Evolutionary conservation across 345 rosid genomes (phyloP), one percentile per base, ranked within the genome.

Genomic region (Capsella bursapastoris): DNA sequence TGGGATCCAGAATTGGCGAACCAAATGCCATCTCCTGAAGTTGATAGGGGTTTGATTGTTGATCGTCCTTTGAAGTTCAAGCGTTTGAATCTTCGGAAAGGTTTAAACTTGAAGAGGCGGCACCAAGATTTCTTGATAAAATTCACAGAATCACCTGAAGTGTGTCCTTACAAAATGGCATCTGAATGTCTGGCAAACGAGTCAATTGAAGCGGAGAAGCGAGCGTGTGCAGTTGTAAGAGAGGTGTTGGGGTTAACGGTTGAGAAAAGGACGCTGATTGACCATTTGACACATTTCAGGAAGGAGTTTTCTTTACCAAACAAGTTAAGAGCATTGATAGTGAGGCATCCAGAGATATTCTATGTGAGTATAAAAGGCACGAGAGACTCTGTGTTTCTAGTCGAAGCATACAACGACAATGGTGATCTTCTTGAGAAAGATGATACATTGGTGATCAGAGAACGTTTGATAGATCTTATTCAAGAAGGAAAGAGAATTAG

Each of bases 281-380:
- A 93, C 55, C 96, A 93, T 72, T 77, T 93, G 83, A 89, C 97
- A 13, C 97, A 89, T 80, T 90, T 93, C 77, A 84, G 98, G 82
- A 88, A 89, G 43, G 98, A 93, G 56, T 89, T 89, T 47, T 82
- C 82, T 18, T 82, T 93, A 2, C 80, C 97, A 9, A 90, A 90
- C 63, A 86, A 89, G 84, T 57, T 89, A 82, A 84, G 93, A 82
- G 84, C 82, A 1, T 76, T 93, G 94, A 74, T 90, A 34, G 71
- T 85, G 61, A 86, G 98, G 71, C 98, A 90, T 73, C 97, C 96
- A 2, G 97, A 90, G 71, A 65, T 93, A 53, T 90, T 93, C 80
- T 93, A 93, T 32, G 86, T 89, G 40, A 90, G 97, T 65, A 45
- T 88, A 79, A 93, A 93, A 79, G 96, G 98, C 3, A 63, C 80